These are phyloP conservation scores for Raffaelea ambrosiae DNA, from an alignment of 2,329 filamentous ascomycete genomes.

Conservation along the genomic window DNA sequence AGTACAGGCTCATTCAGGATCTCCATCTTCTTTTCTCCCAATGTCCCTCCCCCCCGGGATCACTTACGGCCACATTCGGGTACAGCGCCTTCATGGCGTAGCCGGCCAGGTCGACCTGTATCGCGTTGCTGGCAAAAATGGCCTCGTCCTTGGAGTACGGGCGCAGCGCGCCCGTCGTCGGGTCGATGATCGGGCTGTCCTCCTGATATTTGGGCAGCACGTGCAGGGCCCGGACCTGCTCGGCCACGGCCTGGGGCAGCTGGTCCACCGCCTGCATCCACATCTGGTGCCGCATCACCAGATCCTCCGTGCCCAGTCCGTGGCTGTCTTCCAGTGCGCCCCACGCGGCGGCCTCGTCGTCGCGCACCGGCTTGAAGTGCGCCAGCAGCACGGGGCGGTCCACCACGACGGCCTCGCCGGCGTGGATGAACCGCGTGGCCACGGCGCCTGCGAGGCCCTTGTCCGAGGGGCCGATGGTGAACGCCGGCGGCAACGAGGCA, in stretches of 20 bases:
- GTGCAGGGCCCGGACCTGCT: background rate
- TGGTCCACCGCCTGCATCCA: slow-evolving; percentile 6
- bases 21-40: background rate
- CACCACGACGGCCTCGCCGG: slow-evolving; percentile 20
- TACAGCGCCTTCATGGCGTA: slow-evolving; percentile 14
- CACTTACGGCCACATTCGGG: slow-evolving; percentile 12
- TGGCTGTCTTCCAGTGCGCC: slow-evolving; percentile 4
- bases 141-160: slow-evolving; percentile 22
- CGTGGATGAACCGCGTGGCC: slow-evolving; percentile 19
- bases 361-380: background rate
- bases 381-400: slow-evolving; percentile 22
- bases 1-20: no score
- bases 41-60: no score
- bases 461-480: background rate
- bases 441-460: slow-evolving; percentile 23
- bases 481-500: background rate
- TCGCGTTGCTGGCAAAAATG: slow-evolving; percentile 22
- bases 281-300: background rate
- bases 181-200: background rate
- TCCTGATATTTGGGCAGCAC: background rate
- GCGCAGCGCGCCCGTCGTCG: background rate
- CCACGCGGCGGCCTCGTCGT: background rate
- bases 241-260: background rate
- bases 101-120: slow-evolving; percentile 18
- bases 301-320: slow-evolving; percentile 7